These are phyloP conservation scores for Lachnellula subtilissima DNA, from an alignment of 2,329 filamentous ascomycete species.

Conservation along the genomic window DNA sequence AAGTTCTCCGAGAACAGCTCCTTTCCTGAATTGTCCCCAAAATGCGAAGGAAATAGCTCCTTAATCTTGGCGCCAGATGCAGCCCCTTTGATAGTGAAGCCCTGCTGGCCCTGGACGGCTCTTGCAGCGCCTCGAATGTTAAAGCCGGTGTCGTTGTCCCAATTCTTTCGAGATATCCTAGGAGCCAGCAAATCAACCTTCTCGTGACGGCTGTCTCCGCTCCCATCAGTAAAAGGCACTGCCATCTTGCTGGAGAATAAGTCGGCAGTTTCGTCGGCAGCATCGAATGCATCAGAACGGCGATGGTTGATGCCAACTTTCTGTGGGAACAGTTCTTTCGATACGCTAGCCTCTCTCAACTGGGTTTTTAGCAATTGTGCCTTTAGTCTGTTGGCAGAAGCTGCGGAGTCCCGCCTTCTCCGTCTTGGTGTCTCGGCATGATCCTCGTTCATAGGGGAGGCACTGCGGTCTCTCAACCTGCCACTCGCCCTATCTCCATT, in stretches of 20 bases:
- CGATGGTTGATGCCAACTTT: constrained; percentile 38
- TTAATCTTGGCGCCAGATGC: constrained; percentile 53
- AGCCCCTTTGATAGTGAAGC: constrained; percentile 63
- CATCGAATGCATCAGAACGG: constrained; percentile 48
- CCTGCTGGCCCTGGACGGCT: constrained; percentile 39
- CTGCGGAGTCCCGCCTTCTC: constrained; percentile 16
- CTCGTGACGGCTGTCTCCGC: constrained; percentile 26
- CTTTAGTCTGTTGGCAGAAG: constrained; percentile 38
- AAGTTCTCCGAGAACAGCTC: constrained; percentile 62
- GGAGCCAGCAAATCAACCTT: constrained; percentile 17
- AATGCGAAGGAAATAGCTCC: constrained; percentile 66
- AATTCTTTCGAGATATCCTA: constrained; percentile 24
- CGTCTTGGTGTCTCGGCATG: constrained; percentile 38
- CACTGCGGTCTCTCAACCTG: constrained; percentile 31
- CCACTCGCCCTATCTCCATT: constrained; percentile 25
- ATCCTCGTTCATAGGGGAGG: constrained; percentile 30
- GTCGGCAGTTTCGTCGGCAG: constrained; percentile 49
- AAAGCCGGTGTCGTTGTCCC: constrained; percentile 37
- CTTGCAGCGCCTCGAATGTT: constrained; percentile 57
- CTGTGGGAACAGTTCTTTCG: constrained; percentile 54
- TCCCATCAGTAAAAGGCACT: constrained; percentile 45
- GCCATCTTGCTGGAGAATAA: constrained; percentile 45
- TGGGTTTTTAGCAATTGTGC: constrained; percentile 41
- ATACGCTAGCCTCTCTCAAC: constrained; percentile 15
- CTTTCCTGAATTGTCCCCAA: constrained; percentile 58